Evolutionary conservation across 768 basidiomycete genomes (phyloP), one percentile per base, ranked within the genome.

Genomic region (Serendipita vermifera): DNA sequence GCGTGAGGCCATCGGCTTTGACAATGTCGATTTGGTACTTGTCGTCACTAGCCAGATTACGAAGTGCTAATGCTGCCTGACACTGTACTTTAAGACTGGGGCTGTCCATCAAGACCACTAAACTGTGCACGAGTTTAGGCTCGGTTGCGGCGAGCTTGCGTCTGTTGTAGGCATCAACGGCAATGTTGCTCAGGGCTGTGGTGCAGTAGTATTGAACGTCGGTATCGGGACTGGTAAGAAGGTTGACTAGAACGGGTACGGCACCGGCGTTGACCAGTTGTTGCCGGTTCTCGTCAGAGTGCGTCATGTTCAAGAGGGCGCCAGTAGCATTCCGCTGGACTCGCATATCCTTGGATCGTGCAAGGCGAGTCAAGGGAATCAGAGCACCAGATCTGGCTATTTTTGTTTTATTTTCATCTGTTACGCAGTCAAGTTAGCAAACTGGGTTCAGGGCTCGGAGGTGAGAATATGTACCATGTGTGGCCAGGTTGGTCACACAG

Each of bases 121-220:
- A 75, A 65, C 91, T 96, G 26, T 87, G 77, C 2, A 99, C 94
- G 24, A 99, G 76, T 67, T 89, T 96, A 7, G 93, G 92, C 69
- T 99, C 96, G 61, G 80, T 87, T 65, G 87, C 81, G 2, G 93
- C 89, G 26, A 99, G 76, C 69, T 93, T 94, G 77, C 92, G 93
- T 62, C 96, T 77, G 70, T 98, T 99, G 55, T 75, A 71, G 57
- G 80, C 87, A 71, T 99, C 96, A 5, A 99, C 96, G 32, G 96
- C 96, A 61, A 99, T 99, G 65, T 99, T 99, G 67, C 88, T 92
- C 63, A 99, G 71, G 4, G 96, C 96, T 11, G 96, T 99, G 4
- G 96, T 99, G 70, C 96, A 99, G 68, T 99, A 99, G 66, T 99
- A 99, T 68, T 99, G 96, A 2, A 99, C 96, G 66, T 99, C 96